These are phyloP conservation scores for Fusarium temperatum DNA, from an alignment of 2,329 filamentous ascomycete species.

Conservation along the genomic window DNA sequence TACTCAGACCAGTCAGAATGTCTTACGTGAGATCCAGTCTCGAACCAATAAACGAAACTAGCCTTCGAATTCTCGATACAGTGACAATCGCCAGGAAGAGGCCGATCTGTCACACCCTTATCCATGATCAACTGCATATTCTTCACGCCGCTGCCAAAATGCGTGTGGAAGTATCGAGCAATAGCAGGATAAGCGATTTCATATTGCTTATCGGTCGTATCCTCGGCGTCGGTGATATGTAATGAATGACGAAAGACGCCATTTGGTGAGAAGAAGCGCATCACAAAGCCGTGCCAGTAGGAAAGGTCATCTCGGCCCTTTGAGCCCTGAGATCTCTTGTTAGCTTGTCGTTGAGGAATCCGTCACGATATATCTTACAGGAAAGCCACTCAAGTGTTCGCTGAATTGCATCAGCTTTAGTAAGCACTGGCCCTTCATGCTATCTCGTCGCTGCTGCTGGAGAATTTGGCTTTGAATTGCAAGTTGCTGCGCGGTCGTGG, in stretches of 20 bases:
- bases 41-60: conserved; percentile 89
- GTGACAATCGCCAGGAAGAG: conserved; percentile 70
- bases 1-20: neutral
- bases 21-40: conserved; percentile 81
- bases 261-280: conserved; percentile 79
- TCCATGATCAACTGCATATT: conserved; percentile 89
- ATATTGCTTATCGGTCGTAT: conserved; percentile 77
- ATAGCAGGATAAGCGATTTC: conserved; percentile 85
- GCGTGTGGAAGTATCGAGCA: conserved; percentile 87
- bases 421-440: conserved; percentile 65
- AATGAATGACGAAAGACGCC: conserved; percentile 82
- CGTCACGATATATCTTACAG: conserved; percentile 49
- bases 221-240: conserved; percentile 64
- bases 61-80: conserved; percentile 80
- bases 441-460: conserved; percentile 60
- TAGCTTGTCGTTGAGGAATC: neutral
- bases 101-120: conserved; percentile 64
- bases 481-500: conserved; percentile 48
- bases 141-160: conserved; percentile 86
- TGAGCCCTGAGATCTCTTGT: conserved; percentile 52
- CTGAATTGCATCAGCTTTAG: conserved; percentile 70
- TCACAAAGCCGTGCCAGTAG: conserved; percentile 84
- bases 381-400: conserved; percentile 68
- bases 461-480: conserved; percentile 48
- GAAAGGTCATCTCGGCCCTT: conserved; percentile 73